Evolutionary conservation across 169 alveolate genomes (phyloP).

Genomic region (Plasmodium coatneyi): DNA sequence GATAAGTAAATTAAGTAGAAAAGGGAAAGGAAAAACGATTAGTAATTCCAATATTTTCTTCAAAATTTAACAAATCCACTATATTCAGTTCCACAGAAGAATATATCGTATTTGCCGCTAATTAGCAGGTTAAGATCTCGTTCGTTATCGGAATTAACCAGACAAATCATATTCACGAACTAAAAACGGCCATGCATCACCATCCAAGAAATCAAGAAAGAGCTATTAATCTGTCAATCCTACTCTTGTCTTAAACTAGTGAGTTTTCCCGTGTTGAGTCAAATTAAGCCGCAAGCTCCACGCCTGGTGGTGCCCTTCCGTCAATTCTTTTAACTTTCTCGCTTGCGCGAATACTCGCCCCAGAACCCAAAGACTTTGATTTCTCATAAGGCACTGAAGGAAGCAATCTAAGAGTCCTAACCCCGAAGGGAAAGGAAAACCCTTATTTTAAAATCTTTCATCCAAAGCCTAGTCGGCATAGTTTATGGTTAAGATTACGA

Average conservation of each 20-base stretch:
- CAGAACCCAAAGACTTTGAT: conserved; percentile 94
- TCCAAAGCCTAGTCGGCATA: conserved; percentile 90
- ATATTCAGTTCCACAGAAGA: not conserved
- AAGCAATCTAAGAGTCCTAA: conserved; percentile 90
- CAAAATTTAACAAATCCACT: not conserved
- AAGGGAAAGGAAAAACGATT: conserved; percentile 18
- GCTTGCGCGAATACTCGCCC: conserved; percentile 97
- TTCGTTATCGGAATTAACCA: conserved; percentile 90
- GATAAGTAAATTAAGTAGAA: not conserved
- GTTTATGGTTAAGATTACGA: conserved; percentile 93
- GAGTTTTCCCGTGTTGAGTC: conserved; percentile 93
- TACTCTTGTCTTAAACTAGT: conserved; percentile 92
- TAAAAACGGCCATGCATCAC: conserved; percentile 94
- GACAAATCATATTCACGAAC: conserved; percentile 87
- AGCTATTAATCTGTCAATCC: conserved; percentile 93
- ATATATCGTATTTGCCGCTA: conserved; percentile 79
- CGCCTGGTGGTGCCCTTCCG: conserved; percentile 96
- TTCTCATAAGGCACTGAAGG: conserved; percentile 93
- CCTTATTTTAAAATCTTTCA: conserved; percentile 32
- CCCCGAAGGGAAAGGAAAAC: conserved; percentile 43
- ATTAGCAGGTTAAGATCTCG: conserved; percentile 95
- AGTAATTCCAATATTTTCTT: not conserved
- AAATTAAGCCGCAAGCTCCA: conserved; percentile 94
- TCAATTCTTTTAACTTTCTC: conserved; percentile 94
- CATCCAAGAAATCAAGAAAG: conserved; percentile 92